Conservation (phyloP, 441 rosid genomes). For the California macrophylla region DNA sequence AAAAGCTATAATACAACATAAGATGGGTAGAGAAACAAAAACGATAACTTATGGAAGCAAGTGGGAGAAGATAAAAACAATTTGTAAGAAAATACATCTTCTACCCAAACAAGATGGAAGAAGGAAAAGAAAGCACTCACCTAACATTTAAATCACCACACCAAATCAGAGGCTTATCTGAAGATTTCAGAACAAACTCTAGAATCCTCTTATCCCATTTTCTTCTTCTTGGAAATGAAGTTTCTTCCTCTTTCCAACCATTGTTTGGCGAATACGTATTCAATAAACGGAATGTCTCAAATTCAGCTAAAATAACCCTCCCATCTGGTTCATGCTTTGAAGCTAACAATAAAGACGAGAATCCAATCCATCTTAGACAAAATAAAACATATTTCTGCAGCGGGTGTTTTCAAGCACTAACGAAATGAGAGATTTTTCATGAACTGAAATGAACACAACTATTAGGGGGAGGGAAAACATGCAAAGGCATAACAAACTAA, state of each 20-base stretch:
- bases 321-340: constrained; percentile 90
- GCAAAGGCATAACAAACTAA: too few species aligned
- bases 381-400: background rate
- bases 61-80: background rate
- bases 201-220: constrained; percentile 87
- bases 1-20: background rate
- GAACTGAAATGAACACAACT: background rate
- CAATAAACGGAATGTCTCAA: constrained; percentile 58
- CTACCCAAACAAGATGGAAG: constrained; percentile 4
- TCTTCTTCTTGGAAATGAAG: constrained; percentile 81
- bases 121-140: constrained; percentile 23
- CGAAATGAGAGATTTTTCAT: background rate
- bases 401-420: constrained; percentile 2
- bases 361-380: background rate
- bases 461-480: background rate
- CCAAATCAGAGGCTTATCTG: constrained; percentile 91
- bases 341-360: constrained; percentile 34
- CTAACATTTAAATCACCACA: constrained; percentile 96
- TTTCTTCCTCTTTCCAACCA: constrained; percentile 97
- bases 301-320: constrained; percentile 85
- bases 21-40: constrained; percentile 3
- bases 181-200: constrained; percentile 53
- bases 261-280: constrained; percentile 90
- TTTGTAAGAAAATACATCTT: constrained; percentile 6
- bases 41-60: background rate